These are phyloP conservation scores for Magnaporthales sp. DNA, from an alignment of 2,329 filamentous ascomycete genomes.

Conservation along the genomic window DNA sequence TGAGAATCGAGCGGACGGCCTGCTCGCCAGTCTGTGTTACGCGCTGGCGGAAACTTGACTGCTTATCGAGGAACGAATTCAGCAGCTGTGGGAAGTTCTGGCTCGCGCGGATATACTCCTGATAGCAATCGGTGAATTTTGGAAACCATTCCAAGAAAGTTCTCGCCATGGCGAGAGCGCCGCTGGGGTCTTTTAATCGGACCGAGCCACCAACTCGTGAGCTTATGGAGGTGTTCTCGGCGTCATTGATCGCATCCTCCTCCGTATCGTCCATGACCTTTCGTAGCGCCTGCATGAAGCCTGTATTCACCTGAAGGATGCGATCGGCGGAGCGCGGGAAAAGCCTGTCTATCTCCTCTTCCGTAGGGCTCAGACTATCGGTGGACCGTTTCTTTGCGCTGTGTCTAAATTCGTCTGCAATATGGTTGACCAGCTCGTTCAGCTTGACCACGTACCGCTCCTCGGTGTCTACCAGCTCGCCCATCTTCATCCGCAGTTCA, in stretches of 20 bases:
- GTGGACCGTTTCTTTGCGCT: constrained; percentile 51
- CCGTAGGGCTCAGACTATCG: constrained; percentile 61
- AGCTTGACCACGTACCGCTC: constrained; percentile 88
- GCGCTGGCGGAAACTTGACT: constrained; percentile 73
- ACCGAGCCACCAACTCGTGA: constrained; percentile 34
- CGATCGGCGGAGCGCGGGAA: constrained; percentile 75
- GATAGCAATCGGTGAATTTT: constrained; percentile 82
- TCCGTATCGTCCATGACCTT: constrained; percentile 76
- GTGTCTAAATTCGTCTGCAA: constrained; percentile 71
- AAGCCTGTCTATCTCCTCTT: constrained; percentile 62
- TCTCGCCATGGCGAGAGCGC: constrained; percentile 69
- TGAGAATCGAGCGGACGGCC: constrained; percentile 79
- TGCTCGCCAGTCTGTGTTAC: constrained; percentile 85
- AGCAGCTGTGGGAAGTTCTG: constrained; percentile 78
- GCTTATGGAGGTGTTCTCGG: constrained; percentile 45
- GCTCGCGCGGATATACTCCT: constrained; percentile 86
- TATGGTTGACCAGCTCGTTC: constrained; percentile 69
- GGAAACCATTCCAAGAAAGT: constrained; percentile 88
- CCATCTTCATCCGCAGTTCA: constrained; percentile 78
- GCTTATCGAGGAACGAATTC: constrained; percentile 67
- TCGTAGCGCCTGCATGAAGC: constrained; percentile 69
- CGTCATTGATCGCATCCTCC: constrained; percentile 67
- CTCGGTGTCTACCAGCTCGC: constrained; percentile 86
- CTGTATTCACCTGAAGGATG: constrained; percentile 74
- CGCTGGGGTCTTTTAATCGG: constrained; percentile 62